Base-by-base conservation (phyloP, 805 yeast species). In the Wickerhamiella nectarea region DNA sequence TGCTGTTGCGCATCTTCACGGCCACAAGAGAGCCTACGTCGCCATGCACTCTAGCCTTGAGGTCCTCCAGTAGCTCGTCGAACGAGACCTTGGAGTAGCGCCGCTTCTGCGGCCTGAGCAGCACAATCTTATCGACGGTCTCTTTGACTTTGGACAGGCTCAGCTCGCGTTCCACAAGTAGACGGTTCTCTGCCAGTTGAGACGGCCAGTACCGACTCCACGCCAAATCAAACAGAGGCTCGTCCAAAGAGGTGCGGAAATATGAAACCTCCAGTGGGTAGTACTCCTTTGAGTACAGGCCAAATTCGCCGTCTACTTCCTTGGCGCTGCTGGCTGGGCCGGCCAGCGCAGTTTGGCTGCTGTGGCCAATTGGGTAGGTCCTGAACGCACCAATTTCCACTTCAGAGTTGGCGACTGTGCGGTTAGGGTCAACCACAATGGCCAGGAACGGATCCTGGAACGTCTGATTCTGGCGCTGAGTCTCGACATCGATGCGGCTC, bases 351-450 rank as follows among this genome's bases (percentile, higher is more conserved):
- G 26, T 7, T 11, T 14, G 20, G 18, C 24, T 8, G 25, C 17
- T 20, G 25, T 25, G 34, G 14, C 34, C 40, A 21, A 35, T 38
- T 2, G 49, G 47, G 17, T 33, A 41, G 11, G 54, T 50, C n/a
- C 98, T 74, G 64, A 91, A 91, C 1, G 97, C 97, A 63, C 91
- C 98, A 56, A 91, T 89, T 37, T 91, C 98, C 38, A 89, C 97
- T 60, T 85, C 85, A 47, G 95, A 96, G 60, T 85, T 82, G 18
- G 68, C 61, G 36, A 85, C 95, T 6, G 95, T 85, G 62, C 89
- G 96, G 55, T 87, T 84, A 36, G 98, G 98, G 61, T 91, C 98
- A 48, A 91, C 78, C 31, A 91, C 98, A 25, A 91, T 96, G 1
- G 98, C 98, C 41, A 91, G 96, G 0, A 96, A 94, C 55, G 97